Conservation (phyloP, 192 early-diverging fungal genomes). For the Mortierella alpina region DNA sequence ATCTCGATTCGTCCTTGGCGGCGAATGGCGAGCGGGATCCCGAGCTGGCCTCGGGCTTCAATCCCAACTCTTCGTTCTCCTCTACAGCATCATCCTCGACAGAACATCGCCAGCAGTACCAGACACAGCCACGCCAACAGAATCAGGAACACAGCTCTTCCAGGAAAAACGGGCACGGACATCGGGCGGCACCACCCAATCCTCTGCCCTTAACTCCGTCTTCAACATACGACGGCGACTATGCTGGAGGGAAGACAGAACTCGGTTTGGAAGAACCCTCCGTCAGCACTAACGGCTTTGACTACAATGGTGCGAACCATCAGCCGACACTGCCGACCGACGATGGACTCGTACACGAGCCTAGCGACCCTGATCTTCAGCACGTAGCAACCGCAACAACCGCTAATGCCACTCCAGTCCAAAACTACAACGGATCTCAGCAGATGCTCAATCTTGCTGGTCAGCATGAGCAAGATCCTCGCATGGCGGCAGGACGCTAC, state of each 20-base stretch:
- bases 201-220: constrained; percentile 25
- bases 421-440: constrained; percentile 8
- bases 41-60: constrained; percentile 43
- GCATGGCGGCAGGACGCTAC: neutral
- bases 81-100: constrained; percentile 19
- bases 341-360: neutral
- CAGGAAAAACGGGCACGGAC: constrained; percentile 9
- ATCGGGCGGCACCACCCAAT: neutral
- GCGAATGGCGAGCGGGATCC: constrained; percentile 12
- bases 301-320: neutral
- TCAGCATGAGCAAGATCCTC: constrained; percentile 14
- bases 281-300: constrained; percentile 5
- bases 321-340: neutral
- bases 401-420: neutral
- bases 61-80: constrained; percentile 33
- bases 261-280: constrained; percentile 2
- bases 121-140: constrained; percentile 2
- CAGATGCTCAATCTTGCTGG: neutral
- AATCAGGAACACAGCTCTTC: constrained; percentile 26
- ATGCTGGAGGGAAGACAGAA: constrained; percentile 19
- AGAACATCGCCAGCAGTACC: constrained; percentile 19
- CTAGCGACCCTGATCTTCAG: constrained; percentile 15
- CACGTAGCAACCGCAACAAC: neutral
- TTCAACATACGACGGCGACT: constrained; percentile 25
- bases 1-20: neutral